These are phyloP conservation scores for Trypanosoma brucei DNA, from an alignment of 208 protist species.

Conservation along the genomic window DNA sequence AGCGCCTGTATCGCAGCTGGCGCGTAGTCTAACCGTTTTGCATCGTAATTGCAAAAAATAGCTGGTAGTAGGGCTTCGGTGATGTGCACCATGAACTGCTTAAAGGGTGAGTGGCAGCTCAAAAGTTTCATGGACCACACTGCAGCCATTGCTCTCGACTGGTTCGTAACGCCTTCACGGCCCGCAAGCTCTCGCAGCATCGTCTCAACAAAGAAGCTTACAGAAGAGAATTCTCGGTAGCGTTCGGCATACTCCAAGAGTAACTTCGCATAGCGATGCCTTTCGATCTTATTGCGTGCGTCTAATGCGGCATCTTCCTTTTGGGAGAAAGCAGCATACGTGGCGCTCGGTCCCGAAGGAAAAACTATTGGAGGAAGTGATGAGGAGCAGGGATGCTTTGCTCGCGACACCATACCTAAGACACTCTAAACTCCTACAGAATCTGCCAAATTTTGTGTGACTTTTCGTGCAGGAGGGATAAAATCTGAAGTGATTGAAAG, in stretches of 20 bases:
- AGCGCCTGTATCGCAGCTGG: conserved; percentile 55
- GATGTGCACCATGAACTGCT: conserved; percentile 33
- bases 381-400: background rate
- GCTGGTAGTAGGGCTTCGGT: conserved; percentile 58
- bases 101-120: conserved; percentile 21
- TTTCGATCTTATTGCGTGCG: conserved; percentile 44
- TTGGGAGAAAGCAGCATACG: background rate
- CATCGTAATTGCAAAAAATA: conserved; percentile 70
- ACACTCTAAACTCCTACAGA: too few species aligned
- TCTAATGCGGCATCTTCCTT: conserved; percentile 23
- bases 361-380: conserved; percentile 8
- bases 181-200: conserved; percentile 60
- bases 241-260: conserved; percentile 40
- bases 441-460: too few species aligned
- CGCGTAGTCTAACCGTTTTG: conserved; percentile 26
- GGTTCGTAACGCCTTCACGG: conserved; percentile 23
- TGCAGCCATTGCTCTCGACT: conserved; percentile 44
- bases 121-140: conserved; percentile 76
- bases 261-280: conserved; percentile 71
- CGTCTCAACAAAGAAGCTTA: conserved; percentile 72
- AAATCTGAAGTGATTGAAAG: too few species aligned
- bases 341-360: background rate
- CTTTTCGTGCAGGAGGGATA: too few species aligned
- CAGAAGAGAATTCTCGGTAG: conserved; percentile 51
- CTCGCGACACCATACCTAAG: too few species aligned